Base-by-base conservation (phyloP, 2,329 filamentous ascomycete species). In the Colletotrichum cereale region DNA sequence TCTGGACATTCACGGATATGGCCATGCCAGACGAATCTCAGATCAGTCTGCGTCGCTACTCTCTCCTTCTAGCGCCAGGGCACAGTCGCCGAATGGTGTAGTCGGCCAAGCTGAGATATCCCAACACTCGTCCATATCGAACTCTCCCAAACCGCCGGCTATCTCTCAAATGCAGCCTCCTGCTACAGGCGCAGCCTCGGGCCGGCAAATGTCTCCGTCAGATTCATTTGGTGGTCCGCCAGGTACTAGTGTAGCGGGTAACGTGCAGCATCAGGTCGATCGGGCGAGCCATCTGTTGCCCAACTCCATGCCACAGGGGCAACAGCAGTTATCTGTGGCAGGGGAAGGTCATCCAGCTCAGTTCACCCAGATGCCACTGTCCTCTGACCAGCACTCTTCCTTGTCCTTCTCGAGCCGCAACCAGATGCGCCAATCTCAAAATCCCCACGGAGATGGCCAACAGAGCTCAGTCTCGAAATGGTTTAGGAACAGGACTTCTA, bases 401-500 rank as follows among this genome's bases (percentile, higher is more conserved):
- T 26, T 55, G 8, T 60, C 62, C 10, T 40, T 38, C 18, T 50
- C 40, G 16, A 34, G 40, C n/a, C 50, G 65, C n/a, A 34, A 24
- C 2, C 64, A 44, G 53, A 58, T 50, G 24, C 21, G n/a, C 10
- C 26, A 36, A n/a, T 16, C n/a, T 16, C 72, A 65, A 24, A 29
- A 8, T 18, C n/a, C 24, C 2, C 34, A 26, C 7, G 58, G 53
- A 6, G 50, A 70, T 14, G 42, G 26, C 7, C 70, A 61, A 21
- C 38, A 66, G 11, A 55, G 26, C 21, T 44, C 62, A 14, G 62
- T 71, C 11, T 68, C 68, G 11, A 75, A 75, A 52, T 74, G 73
- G 74, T 70, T 74, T 40, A 73, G 62, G 44, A 73, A 69, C 26
- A 70, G 42, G 10, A 31, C 73, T 18, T 63, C 67, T 24, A 66